Base-by-base conservation (phyloP, 805 yeast species). In the Blastobotrys chiropterorum region DNA sequence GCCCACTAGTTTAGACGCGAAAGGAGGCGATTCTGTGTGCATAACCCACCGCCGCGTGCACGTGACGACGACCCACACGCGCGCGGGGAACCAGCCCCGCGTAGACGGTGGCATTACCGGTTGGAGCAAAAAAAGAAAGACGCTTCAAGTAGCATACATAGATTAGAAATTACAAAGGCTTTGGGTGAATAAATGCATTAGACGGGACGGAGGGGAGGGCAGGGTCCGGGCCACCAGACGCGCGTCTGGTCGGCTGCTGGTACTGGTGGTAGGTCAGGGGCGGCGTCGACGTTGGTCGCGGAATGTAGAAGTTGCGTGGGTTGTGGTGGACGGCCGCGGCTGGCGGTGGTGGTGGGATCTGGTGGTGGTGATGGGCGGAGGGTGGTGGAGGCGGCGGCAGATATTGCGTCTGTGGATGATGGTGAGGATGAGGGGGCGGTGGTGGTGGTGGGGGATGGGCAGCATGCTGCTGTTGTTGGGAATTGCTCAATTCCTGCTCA, bases 401-500 rank as follows among this genome's bases (percentile, higher is more conserved):
- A 42, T n/a, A n/a, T n/a, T n/a, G n/a, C n/a, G n/a, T n/a, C n/a
- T n/a, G n/a, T n/a, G 41, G 51, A 38, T 20, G 42, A 45, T 50
- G 45, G 13, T 44, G 52, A 49, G 38, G 30, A 20, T 49, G 19
- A 8, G 56, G 51, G 6, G 47, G 38, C 22, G 51, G 30, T 41
- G 38, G 47, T 3, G 34, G 46, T 17, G 20, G 13, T 38, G 40
- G 40, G 2, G 47, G 39, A 43, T 20, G 45, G n/a, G 4, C 5
- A 15, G 22, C 15, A 3, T 26, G 38, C 6, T 31, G 15, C 21
- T 16, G 16, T n/a, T 44, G 30, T 30, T 34, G 17, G 7, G 34
- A 13, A 17, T 22, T 26, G 39, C 19, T 22, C n/a, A 44, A 11
- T 49, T 62, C 66, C 47, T 59, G 61, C 48, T 74, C 73, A 39